Evolutionary conservation across 2,329 filamentous ascomycete species (phyloP).

Genomic region (Pseudonectria foliicola): DNA sequence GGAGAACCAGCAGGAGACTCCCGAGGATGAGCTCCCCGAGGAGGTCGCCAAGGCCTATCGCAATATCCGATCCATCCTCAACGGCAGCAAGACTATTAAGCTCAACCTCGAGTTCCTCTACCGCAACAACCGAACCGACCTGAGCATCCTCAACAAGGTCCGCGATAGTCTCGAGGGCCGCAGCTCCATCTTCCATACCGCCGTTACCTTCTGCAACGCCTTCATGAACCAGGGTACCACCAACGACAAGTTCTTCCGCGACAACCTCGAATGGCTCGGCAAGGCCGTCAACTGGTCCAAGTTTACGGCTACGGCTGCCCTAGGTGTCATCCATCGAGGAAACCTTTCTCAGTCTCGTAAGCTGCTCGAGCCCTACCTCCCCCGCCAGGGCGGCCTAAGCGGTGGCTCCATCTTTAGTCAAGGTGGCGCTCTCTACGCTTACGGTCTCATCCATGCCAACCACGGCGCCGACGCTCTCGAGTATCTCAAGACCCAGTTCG

Average conservation of each 20-base stretch:
- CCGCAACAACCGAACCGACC: constrained; percentile 88
- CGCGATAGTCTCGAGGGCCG: constrained; percentile 91
- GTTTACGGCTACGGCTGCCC: constrained; percentile 91
- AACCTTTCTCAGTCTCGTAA: constrained; percentile 92
- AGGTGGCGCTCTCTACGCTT: constrained; percentile 89
- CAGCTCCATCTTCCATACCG: constrained; percentile 97
- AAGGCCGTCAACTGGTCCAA: constrained; percentile 99
- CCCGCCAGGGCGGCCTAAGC: constrained; percentile 64
- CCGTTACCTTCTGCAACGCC: constrained; percentile 93
- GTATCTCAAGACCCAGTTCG: constrained; percentile 70
- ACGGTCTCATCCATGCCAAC: constrained; percentile 94
- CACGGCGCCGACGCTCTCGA: constrained; percentile 86
- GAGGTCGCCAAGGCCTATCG: constrained; percentile 50
- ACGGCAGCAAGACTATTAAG: constrained; percentile 88
- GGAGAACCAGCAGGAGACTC: constrained; percentile 42
- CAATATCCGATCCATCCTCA: constrained; percentile 63
- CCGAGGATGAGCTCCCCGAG: constrained; percentile 47
- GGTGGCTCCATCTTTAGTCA: constrained; percentile 90
- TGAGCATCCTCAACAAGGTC: constrained; percentile 90
- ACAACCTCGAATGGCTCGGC: constrained; percentile 95
- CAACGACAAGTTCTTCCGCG: constrained; percentile 96
- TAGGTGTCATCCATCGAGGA: constrained; percentile 93
- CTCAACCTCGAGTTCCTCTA: constrained; percentile 95
- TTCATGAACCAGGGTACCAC: constrained; percentile 99
- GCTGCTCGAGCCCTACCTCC: constrained; percentile 89